Conservation (phyloP, 2,329 filamentous ascomycete genomes). For the Aspergillus arachidicola region DNA sequence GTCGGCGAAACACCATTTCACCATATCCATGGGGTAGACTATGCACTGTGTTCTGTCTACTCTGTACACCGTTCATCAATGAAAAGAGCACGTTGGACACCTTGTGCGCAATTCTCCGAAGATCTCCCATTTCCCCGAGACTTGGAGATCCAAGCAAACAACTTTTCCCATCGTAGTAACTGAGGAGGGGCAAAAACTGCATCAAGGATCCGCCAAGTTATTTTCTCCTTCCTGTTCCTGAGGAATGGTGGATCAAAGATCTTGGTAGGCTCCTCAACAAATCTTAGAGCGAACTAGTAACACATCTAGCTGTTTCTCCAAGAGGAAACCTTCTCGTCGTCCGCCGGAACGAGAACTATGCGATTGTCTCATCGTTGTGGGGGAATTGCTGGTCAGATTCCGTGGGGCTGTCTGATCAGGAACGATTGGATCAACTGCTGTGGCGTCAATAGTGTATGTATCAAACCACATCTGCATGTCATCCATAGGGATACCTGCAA, state of each 20-base stretch:
- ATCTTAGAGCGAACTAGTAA: not conserved
- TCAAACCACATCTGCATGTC: constrained; percentile 1
- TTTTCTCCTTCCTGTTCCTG: not conserved
- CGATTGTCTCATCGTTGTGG: not conserved
- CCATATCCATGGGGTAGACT: not conserved
- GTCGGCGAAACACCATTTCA: not conserved
- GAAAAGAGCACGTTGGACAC: not conserved
- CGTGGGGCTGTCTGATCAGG: not conserved
- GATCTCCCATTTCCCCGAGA: constrained; percentile 2
- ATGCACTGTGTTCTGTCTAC: not conserved
- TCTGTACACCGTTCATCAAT: not conserved
- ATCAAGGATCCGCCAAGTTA: not conserved
- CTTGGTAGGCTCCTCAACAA: not conserved
- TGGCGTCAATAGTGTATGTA: not conserved
- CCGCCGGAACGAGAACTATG: not conserved
- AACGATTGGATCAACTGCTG: not conserved
- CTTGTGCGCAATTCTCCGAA: not conserved
- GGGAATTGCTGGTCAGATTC: not conserved
- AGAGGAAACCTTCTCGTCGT: not conserved
- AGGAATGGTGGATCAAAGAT: not conserved
- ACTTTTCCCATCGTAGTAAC: not conserved
- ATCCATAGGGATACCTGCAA: not conserved
- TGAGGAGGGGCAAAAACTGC: not conserved
- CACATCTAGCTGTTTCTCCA: not conserved
- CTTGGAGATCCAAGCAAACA: not conserved